phyloP scores from a whole-genome alignment of 2,329 filamentous ascomycete genomes.

The Aspergillus sp. region DNA sequence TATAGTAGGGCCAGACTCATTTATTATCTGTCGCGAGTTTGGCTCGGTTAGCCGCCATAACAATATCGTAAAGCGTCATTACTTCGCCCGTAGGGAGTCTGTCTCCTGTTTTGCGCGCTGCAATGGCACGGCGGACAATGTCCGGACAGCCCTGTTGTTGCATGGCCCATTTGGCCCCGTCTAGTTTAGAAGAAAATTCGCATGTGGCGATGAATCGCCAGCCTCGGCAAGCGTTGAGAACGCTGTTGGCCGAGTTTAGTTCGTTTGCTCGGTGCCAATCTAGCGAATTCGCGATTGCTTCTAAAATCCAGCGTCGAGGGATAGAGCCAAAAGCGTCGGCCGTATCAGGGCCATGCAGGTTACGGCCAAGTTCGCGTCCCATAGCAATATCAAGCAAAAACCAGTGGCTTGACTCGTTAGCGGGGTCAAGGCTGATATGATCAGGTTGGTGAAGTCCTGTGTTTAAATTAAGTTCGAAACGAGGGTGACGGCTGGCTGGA shows the following conservation, averaged over 20 bases:
- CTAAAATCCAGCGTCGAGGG: conserved; percentile 11
- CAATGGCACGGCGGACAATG: conserved; percentile 12
- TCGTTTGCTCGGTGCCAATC: conserved; percentile 13
- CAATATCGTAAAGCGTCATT: conserved; percentile 13
- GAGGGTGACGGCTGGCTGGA: conserved; percentile 6
- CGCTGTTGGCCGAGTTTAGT: conserved; percentile 12
- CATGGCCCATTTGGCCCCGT: conserved; percentile 13
- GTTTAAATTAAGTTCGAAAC: conserved; percentile 5
- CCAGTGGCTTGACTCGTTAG: conserved; percentile 13
- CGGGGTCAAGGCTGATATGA: conserved; percentile 12
- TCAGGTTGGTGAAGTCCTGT: conserved; percentile 6
- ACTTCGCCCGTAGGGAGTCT: conserved; percentile 10
- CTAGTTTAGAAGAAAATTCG: conserved; percentile 12
- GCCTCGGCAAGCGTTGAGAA: conserved; percentile 14
- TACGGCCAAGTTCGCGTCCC: conserved; percentile 13
- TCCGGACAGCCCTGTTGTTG: conserved; percentile 14
- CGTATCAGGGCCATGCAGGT: conserved; percentile 8
- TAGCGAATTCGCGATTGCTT: conserved; percentile 11
- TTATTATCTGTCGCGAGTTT: neutral
- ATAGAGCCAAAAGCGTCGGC: conserved; percentile 12
- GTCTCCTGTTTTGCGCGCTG: conserved; percentile 12
- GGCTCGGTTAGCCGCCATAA: neutral
- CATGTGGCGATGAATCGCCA: conserved; percentile 11
- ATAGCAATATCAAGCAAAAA: conserved; percentile 15
- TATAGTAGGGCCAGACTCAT: neutral